Evolutionary conservation across 495 filamentous ascomycete species (phyloP).

Genomic region (Aspergillus conjunctus): DNA sequence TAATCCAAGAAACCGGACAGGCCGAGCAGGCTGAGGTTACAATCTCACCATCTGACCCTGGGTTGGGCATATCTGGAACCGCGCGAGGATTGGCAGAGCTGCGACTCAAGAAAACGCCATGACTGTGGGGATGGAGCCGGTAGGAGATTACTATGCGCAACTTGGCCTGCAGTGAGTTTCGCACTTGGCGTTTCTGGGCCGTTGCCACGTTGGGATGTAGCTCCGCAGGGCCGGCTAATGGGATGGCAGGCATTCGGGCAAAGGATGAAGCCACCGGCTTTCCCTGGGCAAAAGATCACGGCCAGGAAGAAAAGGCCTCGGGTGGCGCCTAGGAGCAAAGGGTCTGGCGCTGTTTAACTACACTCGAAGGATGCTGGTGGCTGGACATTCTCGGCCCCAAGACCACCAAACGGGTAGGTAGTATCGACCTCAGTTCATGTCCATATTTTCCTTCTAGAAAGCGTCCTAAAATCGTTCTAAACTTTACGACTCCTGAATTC

Average conservation of each 20-base stretch:
- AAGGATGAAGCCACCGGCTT: not conserved
- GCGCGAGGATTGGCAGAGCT: not conserved
- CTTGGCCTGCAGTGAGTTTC: constrained; percentile 11
- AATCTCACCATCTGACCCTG: constrained; percentile 1
- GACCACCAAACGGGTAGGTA: not conserved
- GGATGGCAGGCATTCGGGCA: not conserved
- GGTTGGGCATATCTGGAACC: constrained; percentile 7
- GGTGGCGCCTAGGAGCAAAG: not conserved
- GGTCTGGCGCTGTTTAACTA: not conserved
- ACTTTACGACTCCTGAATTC: not conserved
- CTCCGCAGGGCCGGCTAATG: constrained; percentile 4
- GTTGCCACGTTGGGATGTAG: constrained; percentile 12
- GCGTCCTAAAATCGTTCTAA: not conserved
- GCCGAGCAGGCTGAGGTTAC: constrained; percentile 12
- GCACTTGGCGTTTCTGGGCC: constrained; percentile 14
- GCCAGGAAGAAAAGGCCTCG: not conserved
- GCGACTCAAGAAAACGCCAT: not conserved
- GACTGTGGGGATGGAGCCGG: constrained; percentile 8
- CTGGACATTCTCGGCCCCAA: not conserved
- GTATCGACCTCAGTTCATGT: not conserved
- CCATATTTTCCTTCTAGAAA: not conserved
- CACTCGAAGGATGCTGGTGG: constrained; percentile 3
- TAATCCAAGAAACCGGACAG: not conserved
- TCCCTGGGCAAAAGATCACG: too few relatives aligned
- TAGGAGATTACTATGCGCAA: constrained; percentile 5